Base-by-base conservation (phyloP, 495 filamentous ascomycete species). In the Neurospora pannonica region DNA sequence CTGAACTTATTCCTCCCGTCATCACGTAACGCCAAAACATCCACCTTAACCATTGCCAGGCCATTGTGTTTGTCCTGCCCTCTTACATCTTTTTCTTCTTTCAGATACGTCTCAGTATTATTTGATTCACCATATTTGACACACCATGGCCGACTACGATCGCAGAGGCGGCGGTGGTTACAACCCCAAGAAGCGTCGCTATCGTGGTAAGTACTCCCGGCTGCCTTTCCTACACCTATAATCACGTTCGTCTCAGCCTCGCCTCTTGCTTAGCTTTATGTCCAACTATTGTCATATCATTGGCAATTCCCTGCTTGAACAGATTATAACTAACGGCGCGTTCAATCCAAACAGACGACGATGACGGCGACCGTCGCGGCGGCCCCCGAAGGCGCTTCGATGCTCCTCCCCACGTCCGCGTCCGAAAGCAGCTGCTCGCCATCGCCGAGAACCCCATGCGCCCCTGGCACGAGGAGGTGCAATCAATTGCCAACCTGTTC, bases 361-460 rank as follows among this genome's bases (percentile, higher is more conserved):
- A 97, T 75, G 90, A 94, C 78, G 90, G 94, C 71, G 86, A 88
- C 77, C 90, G 93, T 76, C 90, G 92, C 77, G 88, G 89, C 70
- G 88, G 88, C n/a, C 91, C 91, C 77, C 88, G 93, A 72, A 90
- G 93, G 54, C 89, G 92, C 79, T 93, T 92, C 77, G 92, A 95
- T 78, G 92, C 95, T 75, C 92, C 96, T 19, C 83, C 92, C 24
- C 86, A 89, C 74, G 88, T 90, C 54, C 92, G 91, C 78, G 83
- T 97, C 72, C 92, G 94, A 76, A 92, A 92, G 76, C 92, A 95
- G 81, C 86, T 97, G 21, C 85, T 97, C 38, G 85, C 88, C 38
- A 91, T 98, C 78, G 95, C 95, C 69, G 94, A 97, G 86, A 95
- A 93, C 74, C 91, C 94, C 73, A 85, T 94, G 78, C 89, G 90